phyloP scores from a whole-genome alignment of 805 yeast genomes.

The Geotrichum ghanense region DNA sequence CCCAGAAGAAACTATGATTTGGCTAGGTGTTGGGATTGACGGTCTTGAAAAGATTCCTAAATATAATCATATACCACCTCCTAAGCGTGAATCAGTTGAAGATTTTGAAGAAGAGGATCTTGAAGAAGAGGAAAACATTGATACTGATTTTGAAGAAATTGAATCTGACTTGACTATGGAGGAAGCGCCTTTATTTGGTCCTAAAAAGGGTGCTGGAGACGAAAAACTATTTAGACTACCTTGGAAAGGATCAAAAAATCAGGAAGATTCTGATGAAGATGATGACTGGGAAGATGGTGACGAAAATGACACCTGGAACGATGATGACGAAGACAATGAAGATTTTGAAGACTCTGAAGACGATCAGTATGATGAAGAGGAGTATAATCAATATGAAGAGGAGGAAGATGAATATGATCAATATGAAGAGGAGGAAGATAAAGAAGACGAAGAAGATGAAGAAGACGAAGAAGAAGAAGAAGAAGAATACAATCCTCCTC shows the following conservation, averaged over 20 bases:
- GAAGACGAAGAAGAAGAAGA: background rate
- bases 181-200: background rate
- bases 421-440: constrained; percentile 7
- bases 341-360: constrained; percentile 2
- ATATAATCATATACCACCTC: no score
- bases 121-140: background rate
- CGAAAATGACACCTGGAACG: constrained; percentile 3
- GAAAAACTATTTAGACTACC: background rate
- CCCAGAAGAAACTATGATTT: no score
- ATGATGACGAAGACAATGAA: constrained; percentile 2
- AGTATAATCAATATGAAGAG: background rate
- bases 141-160: no score
- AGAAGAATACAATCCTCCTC: background rate
- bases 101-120: background rate
- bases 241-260: constrained; percentile 4
- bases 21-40: no score
- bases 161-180: no score
- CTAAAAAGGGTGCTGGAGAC: constrained; percentile 1
- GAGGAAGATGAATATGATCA: constrained; percentile 7
- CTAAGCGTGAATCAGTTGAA: no score
- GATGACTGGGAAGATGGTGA: constrained; percentile 2
- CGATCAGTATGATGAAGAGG: constrained; percentile 3
- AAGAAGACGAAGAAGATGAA: constrained; percentile 6
- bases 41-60: no score
- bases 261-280: background rate